Conservation (phyloP, 2,329 filamentous ascomycete genomes). For the Phoma sp. region DNA sequence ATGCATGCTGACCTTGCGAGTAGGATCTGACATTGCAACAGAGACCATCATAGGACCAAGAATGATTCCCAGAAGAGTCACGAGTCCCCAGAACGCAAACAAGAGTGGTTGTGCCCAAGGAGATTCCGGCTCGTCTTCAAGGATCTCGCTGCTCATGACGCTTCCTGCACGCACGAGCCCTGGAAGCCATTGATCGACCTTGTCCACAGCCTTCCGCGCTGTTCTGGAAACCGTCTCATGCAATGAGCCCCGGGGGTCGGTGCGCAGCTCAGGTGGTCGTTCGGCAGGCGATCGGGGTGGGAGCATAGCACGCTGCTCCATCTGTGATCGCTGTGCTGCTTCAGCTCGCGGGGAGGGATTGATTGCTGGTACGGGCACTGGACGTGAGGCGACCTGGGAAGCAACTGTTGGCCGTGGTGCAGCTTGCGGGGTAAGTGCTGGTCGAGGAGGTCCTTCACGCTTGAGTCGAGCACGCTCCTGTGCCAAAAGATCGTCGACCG, state of each 20-base stretch:
- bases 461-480: slow-evolving; percentile 27
- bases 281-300: slow-evolving; percentile 7
- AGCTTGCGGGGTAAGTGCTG: neutral
- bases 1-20: slow-evolving; percentile 13
- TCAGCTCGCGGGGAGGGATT: neutral
- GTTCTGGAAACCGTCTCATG: neutral
- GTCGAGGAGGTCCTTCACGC: slow-evolving; percentile 18
- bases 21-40: slow-evolving; percentile 4
- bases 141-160: neutral
- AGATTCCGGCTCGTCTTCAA: slow-evolving; percentile 25
- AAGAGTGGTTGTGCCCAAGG: slow-evolving; percentile 17
- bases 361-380: neutral
- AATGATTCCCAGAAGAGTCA: neutral
- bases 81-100: slow-evolving; percentile 19
- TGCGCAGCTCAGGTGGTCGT: neutral
- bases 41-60: slow-evolving; percentile 5
- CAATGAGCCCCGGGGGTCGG: too few species aligned
- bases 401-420: neutral
- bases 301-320: neutral
- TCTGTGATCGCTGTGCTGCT: neutral
- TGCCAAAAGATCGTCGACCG: slow-evolving; percentile 21
- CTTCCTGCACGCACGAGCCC: slow-evolving; percentile 15
- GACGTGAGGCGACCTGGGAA: neutral
- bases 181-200: slow-evolving; percentile 28
- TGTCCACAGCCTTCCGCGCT: slow-evolving; percentile 15